Conservation (phyloP, 1,139 yeast species). For the Spencermartinsiella ligniputridi region DNA sequence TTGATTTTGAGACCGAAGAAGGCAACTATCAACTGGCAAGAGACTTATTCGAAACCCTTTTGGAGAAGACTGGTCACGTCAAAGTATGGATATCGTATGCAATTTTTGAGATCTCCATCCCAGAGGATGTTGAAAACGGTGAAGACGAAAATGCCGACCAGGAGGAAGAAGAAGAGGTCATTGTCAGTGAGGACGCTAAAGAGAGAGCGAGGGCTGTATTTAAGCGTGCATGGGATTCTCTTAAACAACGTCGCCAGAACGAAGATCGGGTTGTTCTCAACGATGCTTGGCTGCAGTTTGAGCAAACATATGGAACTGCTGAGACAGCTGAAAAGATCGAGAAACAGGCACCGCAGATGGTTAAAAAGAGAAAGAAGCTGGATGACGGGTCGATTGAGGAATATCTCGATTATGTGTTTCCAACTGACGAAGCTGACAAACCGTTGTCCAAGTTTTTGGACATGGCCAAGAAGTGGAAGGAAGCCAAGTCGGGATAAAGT, state of each 20-base stretch:
- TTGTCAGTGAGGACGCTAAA: conserved; percentile 49
- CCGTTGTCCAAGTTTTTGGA: conserved; percentile 52
- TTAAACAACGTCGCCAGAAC: conserved; percentile 37
- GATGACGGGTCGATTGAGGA: conserved; percentile 53
- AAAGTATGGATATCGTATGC: conserved; percentile 66
- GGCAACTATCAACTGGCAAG: conserved; percentile 57
- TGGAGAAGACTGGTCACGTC: conserved; percentile 37
- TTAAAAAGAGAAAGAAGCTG: conserved; percentile 43
- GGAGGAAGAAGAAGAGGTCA: conserved; percentile 47
- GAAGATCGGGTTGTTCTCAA: conserved; percentile 51
- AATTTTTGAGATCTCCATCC: conserved; percentile 64
- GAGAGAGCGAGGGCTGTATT: conserved; percentile 53
- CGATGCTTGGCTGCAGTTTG: conserved; percentile 66
- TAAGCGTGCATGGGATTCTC: conserved; percentile 47
- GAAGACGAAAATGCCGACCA: conserved; percentile 38
- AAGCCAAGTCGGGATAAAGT: conserved; percentile 4
- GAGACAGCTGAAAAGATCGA: conserved; percentile 35
- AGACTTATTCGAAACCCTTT: conserved; percentile 43
- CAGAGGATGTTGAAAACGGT: conserved; percentile 44
- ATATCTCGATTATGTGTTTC: conserved; percentile 61
- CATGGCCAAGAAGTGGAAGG: conserved; percentile 60
- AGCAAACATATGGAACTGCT: conserved; percentile 54
- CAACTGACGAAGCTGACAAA: conserved; percentile 38
- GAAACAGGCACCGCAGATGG: conserved; percentile 53
- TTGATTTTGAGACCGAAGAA: conserved; percentile 58